Evolutionary conservation across 257 asterid genomes (phyloP), one percentile per base, ranked within the genome.

Genomic region (Ehretia macrophylla): DNA sequence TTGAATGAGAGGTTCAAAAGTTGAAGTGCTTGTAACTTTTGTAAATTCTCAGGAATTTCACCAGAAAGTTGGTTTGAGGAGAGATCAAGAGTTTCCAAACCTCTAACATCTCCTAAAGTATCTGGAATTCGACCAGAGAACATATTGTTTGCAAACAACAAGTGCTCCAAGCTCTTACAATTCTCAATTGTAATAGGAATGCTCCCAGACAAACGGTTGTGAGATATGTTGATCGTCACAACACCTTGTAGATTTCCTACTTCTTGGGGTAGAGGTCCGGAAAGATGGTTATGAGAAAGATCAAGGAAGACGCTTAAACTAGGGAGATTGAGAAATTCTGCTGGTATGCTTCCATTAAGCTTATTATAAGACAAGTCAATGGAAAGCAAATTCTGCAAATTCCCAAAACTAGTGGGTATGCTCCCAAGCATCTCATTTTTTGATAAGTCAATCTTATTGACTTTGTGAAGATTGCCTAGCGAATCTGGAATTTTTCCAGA

Each of bases 1-100:
- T 85, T 83, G 76, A 59, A 71, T 17, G 92, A 85, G 35, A 83
- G 82, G 40, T 83, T 79, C 67, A 83, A 54, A 44, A 62, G 46
- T 32, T 68, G 71, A 6, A 85, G 23, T 16, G 22, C 11, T 11
- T 17, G 11, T 17, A 49, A 80, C 73, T 77, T 68, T 40, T 67
- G 75, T 4, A 86, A 68, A 47, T 23, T 75, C 65, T 0, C 71
- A 72, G 49, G 82, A 83, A 64, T 84, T 82, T 39, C 77, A 87
- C 5, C 84, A 70, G 53, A 55, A 19, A 68, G 73, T 35, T 74
- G 70, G 68, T 86, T 86, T 1, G 83, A 72, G 22, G 90, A 83
- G 59, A 85, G 35, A 27, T 27, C 35, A 27, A 27, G 35, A 27
- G 35, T 27, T 27, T 27, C 35, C 35, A 27, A 6, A 27, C 35